These are phyloP conservation scores for Skeletonema menzelii DNA, from an alignment of 108 stramenopile species.

Conservation along the genomic window DNA sequence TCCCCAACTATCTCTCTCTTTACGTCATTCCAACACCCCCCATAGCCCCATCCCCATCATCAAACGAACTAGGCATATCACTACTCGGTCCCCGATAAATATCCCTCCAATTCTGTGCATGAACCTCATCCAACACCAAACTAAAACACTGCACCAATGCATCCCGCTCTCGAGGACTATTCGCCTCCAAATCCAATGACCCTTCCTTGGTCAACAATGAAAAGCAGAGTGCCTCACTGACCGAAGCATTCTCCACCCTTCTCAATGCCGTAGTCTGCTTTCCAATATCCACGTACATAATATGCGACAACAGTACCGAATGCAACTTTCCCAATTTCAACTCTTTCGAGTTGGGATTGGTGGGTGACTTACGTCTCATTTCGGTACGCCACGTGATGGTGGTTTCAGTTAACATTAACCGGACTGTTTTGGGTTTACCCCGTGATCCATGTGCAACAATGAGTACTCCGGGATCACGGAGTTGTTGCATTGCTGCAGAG, in stretches of 20 bases:
- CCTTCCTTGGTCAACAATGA: constrained; percentile 87
- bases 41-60: constrained; percentile 53
- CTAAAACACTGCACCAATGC: constrained; percentile 82
- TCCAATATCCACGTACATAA: constrained; percentile 90
- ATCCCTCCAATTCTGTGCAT: constrained; percentile 90
- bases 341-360: constrained; percentile 15
- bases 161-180: constrained; percentile 76
- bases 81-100: constrained; percentile 81
- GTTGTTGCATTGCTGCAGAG: constrained; percentile 84
- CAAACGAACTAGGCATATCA: constrained; percentile 87
- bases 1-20: not conserved
- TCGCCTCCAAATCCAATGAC: constrained; percentile 81
- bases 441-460: constrained; percentile 83
- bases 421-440: constrained; percentile 86
- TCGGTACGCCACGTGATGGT: constrained; percentile 88
- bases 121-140: constrained; percentile 85
- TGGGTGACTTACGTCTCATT: constrained; percentile 70
- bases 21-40: constrained; percentile 4
- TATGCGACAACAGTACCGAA: constrained; percentile 81
- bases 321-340: constrained; percentile 82
- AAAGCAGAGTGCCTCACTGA: constrained; percentile 76
- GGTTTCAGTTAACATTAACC: constrained; percentile 72
- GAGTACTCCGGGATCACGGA: constrained; percentile 60
- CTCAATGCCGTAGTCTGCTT: constrained; percentile 86
- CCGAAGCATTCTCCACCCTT: constrained; percentile 79